Evolutionary conservation across 2,329 filamentous ascomycete genomes (phyloP).

Genomic region (Elsinoe necatrix): DNA sequence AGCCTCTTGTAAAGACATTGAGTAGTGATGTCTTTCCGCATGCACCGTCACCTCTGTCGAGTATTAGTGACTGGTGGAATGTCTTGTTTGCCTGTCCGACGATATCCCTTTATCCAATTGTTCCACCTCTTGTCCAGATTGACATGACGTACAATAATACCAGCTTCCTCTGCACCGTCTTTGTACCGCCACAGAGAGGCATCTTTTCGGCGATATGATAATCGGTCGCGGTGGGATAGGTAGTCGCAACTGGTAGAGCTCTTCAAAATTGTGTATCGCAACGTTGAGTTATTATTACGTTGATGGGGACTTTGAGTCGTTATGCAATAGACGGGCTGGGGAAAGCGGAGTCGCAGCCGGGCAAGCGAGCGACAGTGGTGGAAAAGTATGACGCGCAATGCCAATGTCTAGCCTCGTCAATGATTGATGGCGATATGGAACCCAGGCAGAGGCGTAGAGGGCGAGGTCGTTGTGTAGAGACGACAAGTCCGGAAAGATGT

Average conservation of each 20-base stretch:
- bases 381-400: slow-evolving; percentile 10
- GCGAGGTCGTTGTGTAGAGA: background rate
- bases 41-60: slow-evolving; percentile 76
- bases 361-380: background rate
- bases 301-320: background rate
- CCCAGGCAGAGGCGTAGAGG: background rate
- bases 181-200: slow-evolving; percentile 44
- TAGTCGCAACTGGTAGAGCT: background rate
- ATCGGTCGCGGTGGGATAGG: too few relatives aligned
- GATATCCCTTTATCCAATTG: slow-evolving; percentile 16
- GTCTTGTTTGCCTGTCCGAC: slow-evolving; percentile 19
- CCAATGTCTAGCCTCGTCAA: slow-evolving; percentile 4
- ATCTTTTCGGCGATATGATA: slow-evolving; percentile 22
- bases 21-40: slow-evolving; percentile 94
- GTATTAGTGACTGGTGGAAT: slow-evolving; percentile 19
- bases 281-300: slow-evolving; percentile 1
- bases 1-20: slow-evolving; percentile 97
- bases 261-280: background rate
- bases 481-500: background rate
- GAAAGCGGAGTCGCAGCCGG: background rate
- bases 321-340: background rate
- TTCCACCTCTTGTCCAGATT: background rate
- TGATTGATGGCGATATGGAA: background rate
- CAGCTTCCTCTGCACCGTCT: slow-evolving; percentile 92
- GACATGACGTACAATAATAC: slow-evolving; percentile 65